Conservation (phyloP, 192 early-diverging fungal species). For the Diversispora eburnea region DNA sequence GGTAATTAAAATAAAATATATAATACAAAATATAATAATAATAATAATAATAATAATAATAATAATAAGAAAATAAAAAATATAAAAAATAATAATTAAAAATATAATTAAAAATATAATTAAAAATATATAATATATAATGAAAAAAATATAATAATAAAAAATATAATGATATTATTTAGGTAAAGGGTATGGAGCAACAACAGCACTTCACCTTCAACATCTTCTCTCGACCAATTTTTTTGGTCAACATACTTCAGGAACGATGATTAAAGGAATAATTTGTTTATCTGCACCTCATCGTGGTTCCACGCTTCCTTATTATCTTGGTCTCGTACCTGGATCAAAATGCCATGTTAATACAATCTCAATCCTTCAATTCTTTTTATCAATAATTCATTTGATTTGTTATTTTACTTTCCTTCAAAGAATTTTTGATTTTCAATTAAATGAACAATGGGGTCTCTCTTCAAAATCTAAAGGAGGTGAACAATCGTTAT, state of each 20-base stretch:
- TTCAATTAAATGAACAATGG: slow-evolving; percentile 26
- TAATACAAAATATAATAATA: too few relatives aligned
- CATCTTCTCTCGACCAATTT: slow-evolving; percentile 20
- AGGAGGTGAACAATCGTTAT: slow-evolving; percentile 17
- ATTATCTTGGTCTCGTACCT: slow-evolving; percentile 24
- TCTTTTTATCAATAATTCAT: slow-evolving; percentile 17
- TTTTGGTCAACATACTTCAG: slow-evolving; percentile 19
- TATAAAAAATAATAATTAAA: too few relatives aligned
- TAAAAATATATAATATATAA: too few relatives aligned
- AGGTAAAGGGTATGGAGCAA: slow-evolving; percentile 29
- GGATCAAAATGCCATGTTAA: slow-evolving; percentile 18
- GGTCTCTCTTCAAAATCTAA: not conserved
- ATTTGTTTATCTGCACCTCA: slow-evolving; percentile 26
- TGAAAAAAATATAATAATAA: not conserved
- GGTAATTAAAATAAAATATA: slow-evolving; percentile 11
- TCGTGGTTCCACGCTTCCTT: slow-evolving; percentile 24
- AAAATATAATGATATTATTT: not conserved
- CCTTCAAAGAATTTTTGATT: not conserved
- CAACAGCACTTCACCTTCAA: slow-evolving; percentile 24
- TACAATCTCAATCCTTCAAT: not conserved
- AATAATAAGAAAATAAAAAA: too few relatives aligned
- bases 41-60: too few relatives aligned
- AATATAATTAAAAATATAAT: too few relatives aligned
- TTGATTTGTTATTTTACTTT: slow-evolving; percentile 20
- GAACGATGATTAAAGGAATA: slow-evolving; percentile 21